Conservation (phyloP, 2,329 filamentous ascomycete species). For the Dichotomopilus funicola region DNA sequence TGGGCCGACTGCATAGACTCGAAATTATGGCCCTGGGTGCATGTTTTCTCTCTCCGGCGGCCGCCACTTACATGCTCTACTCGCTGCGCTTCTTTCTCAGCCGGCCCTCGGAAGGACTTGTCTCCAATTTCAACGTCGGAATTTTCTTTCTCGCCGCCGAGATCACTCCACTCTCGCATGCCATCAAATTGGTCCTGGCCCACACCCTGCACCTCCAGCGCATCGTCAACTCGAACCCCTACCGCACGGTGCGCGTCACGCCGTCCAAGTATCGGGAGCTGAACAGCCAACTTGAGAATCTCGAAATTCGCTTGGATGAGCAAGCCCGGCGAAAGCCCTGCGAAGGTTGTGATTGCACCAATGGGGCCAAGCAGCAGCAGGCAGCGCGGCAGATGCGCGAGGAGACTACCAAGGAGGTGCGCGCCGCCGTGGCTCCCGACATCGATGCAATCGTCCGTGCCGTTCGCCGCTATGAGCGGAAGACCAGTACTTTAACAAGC, state of each 20-base stretch:
- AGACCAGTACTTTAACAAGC: slow-evolving; percentile 65
- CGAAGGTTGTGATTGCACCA: not conserved
- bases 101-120: slow-evolving; percentile 74
- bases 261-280: slow-evolving; percentile 49
- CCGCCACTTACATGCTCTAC: slow-evolving; percentile 81
- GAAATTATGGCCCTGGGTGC: slow-evolving; percentile 68
- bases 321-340: not conserved
- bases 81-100: slow-evolving; percentile 73
- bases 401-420: slow-evolving; percentile 52
- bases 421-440: slow-evolving; percentile 66
- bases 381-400: slow-evolving; percentile 53
- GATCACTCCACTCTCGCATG: slow-evolving; percentile 71
- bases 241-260: slow-evolving; percentile 31
- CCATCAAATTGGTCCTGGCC: slow-evolving; percentile 71
- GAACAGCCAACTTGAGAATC: slow-evolving; percentile 57
- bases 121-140: slow-evolving; percentile 88
- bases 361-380: slow-evolving; percentile 13
- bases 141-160: slow-evolving; percentile 87
- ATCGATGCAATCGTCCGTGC: slow-evolving; percentile 84
- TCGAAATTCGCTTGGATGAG: slow-evolving; percentile 52
- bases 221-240: slow-evolving; percentile 53
- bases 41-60: slow-evolving; percentile 71
- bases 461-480: slow-evolving; percentile 86
- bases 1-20: slow-evolving; percentile 63
- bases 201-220: slow-evolving; percentile 78